Base-by-base conservation (phyloP, 805 yeast genomes). In the Candida patagonica region DNA sequence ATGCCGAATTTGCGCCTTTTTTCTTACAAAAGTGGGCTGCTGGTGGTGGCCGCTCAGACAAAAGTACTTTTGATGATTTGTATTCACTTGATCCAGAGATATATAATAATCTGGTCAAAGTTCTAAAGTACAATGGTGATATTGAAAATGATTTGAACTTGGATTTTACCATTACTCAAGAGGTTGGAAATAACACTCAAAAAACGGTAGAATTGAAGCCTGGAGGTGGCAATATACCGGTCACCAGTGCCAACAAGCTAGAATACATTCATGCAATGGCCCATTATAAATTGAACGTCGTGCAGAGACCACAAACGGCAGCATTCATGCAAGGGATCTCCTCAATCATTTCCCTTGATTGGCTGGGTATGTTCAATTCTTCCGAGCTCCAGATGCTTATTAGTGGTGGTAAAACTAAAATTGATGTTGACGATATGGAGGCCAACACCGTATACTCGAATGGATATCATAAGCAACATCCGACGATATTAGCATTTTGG, bases 281-380 rank as follows among this genome's bases (percentile, higher is more conserved):
- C 5, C 77, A 81, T 49, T 88, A 76, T 63, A 84, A 83, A 54
- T 64, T 92, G 42, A 85, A 86, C 58, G 70, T 66, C 30, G 67
- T 74, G 12, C 63, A 80, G 17, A 60, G 67, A n/a, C 54, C 70
- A 2, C 89, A 79, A 50, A 71, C 84, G 1, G 64, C 65, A 24
- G 66, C 70, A 30, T 82, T 85, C 54, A 61, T 88, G 26, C 70
- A 66, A 10, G 98, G 98, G 0, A 56, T 92, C 35, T 72, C 70
- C 48, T 72, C 71, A 41, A 65, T 89, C 15, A 76, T 92, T 21
- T 68, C 78, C 8, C 75, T 79, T 1, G 68, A 68, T 27, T 86
- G 96, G 95, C 64, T 89, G 34, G 71, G 73, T 19, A 76, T 89
- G 80, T 92, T 89, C 62, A 85, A 84, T 52, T 79, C 95, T 0